Evolutionary conservation across 805 yeast species (phyloP), one percentile per base, ranked within the genome.

Genomic region (Nakazawaea molendinolei): DNA sequence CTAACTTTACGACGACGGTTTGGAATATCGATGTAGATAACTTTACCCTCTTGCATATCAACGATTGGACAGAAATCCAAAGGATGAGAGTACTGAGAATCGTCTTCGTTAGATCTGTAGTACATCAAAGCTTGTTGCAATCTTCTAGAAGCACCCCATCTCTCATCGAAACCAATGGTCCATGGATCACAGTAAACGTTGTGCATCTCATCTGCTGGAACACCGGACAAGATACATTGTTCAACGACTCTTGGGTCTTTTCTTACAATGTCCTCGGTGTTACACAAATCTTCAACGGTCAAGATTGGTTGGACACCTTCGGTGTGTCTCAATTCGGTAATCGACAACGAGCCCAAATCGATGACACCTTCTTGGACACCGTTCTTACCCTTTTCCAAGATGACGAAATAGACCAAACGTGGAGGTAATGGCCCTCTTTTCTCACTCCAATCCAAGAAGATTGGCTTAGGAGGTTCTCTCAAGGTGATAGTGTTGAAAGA

Each of bases 1-100:
- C 83, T 74, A 12, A 82, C 68, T 51, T 79, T 78, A 60, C 86
- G 72, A 65, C 92, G 76, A 48, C 79, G 68, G 48, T 73, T 66
- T 39, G 90, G 90, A 50, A 82, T 74, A 59, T 83, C 92, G 47
- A 83, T 79, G 56, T 58, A 79, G 46, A 83, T 72, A 41, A 82
- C 85, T 56, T 81, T 76, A 37, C 64, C 65, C 39, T 69, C 72
- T 56, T 78, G 79, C 61, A 81, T 76, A 58, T 82, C 92, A 43
- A 82, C 79, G 52, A 82, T 80, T 42, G 92, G 92, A 49, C 87
- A 75, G 65, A 83, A 82, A 57, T 83, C 90, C 49, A 82, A 69
- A 20, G 92, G 89, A 55, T 75, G 82, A 19, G 82, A 73, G 48
- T 65, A 66, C 41, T 60, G 65, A 29, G 86, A 79, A 57, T 81